Evolutionary conservation across 202 grass and related monocot genomes (phyloP), one percentile per base, ranked within the genome.

Genomic region (Schoenoplectus triqueter): DNA sequence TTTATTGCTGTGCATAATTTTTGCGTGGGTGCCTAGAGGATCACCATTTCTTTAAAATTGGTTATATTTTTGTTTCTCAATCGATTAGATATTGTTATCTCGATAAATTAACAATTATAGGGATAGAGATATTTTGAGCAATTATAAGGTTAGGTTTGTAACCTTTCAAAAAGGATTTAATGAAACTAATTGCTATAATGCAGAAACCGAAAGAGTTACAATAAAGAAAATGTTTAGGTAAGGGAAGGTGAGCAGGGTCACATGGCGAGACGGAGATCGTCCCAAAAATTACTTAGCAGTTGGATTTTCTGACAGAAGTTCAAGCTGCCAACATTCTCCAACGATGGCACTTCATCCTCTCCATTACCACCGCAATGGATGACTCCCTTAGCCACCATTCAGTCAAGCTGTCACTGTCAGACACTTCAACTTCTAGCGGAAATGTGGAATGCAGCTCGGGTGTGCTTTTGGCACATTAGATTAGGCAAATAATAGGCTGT

Each of bases 301-400:
- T 75, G 71, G 71, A 54, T 75, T 75, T 54, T 75, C 71, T 75
- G 71, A 52, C 71, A 51, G 0, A 18, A 75, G 18, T 31, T 31
- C 31, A 31, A 31, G 31, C 31, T 3, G 7, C 49, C 71, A 54
- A 54, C 19, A 75, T 54, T 20, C 70, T 48, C 5, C 47, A 44
- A 21, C 3, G 61, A 64, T 64, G 61, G 61, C 19, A 64, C 18
- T 64, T 64, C 19, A 64, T 64, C 4, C 60, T 22, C 62, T 64
- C 62, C 62, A 22, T 64, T 64, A 21, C 19, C 2, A 20, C 8
- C 1, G 21, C 62, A 64, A 22, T 22, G 62, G 62, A 7, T 2
- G 18, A 21, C 4, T 64, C 56, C 56, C 4, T 59, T 59, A 14
- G 14, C 2, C 56, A 59, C 56, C 56, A 15, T 59, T 59, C 14